A percentile compares a stretch with the other conserved stretches of the same genome.
Evolutionary conservation across 345 rosid genomes (phyloP).

Genomic region (Corchorus olitorius): DNA sequence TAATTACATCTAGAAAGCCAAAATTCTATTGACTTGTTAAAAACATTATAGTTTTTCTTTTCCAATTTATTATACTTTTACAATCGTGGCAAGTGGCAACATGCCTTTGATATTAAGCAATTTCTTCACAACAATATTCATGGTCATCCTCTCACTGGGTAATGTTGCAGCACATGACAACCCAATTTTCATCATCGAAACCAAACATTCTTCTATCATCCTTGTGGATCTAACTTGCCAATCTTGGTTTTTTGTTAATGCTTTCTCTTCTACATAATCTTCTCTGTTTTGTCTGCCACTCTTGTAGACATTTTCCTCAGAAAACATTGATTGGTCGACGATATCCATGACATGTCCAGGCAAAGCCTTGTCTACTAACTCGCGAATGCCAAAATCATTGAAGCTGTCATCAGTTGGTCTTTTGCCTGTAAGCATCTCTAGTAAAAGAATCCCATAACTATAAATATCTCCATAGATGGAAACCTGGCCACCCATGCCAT

Average conservation of each 20-base stretch:
- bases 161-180: constrained; percentile 21
- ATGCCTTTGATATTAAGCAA: constrained; percentile 17
- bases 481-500: constrained; percentile 26
- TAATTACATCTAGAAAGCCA: too few relatives aligned
- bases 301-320: constrained; percentile 8
- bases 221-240: background rate
- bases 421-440: constrained; percentile 32
- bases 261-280: constrained; percentile 2
- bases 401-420: constrained; percentile 20
- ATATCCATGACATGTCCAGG: background rate
- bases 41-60: too few relatives aligned
- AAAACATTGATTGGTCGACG: too few relatives aligned
- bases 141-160: constrained; percentile 17
- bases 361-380: constrained; percentile 18
- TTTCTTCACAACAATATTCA: constrained; percentile 26
- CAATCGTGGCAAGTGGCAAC: background rate
- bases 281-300: background rate
- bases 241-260: background rate
- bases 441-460: constrained; percentile 26
- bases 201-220: constrained; percentile 25
- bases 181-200: constrained; percentile 26
- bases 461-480: constrained; percentile 29
- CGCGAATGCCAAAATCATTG: constrained; percentile 2
- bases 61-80: too few relatives aligned
- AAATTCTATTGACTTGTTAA: too few relatives aligned